A percentile compares a stretch with the other conserved stretches of the same genome.
Conservation (phyloP, 176 grass and related monocot species). For the Calamus simplicifolius region DNA sequence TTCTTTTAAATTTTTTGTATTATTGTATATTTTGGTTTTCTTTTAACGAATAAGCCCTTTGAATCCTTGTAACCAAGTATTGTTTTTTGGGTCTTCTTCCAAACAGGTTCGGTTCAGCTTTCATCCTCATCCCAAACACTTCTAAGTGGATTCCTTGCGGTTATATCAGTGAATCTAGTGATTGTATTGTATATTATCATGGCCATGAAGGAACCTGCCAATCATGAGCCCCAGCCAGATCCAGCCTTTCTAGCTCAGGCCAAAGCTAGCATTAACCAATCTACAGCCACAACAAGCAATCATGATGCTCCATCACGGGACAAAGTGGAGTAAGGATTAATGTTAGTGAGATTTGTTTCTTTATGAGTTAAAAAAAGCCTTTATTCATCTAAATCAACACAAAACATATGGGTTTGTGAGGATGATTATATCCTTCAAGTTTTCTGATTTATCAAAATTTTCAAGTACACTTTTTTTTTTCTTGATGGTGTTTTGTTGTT, state of each 20-base stretch:
- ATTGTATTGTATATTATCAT: conserved; percentile 79
- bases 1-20: background rate
- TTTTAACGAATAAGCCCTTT: too few relatives aligned
- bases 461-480: too few relatives aligned
- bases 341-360: background rate
- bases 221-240: conserved; percentile 65
- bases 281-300: conserved; percentile 27
- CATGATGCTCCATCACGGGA: conserved; percentile 41
- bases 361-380: too few relatives aligned
- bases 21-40: too few relatives aligned
- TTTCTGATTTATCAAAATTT: too few relatives aligned
- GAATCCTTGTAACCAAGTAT: too few relatives aligned
- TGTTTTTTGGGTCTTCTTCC: background rate
- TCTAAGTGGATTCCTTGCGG: conserved; percentile 71
- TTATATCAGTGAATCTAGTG: conserved; percentile 78
- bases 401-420: too few relatives aligned
- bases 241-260: conserved; percentile 71
- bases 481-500: too few relatives aligned
- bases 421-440: too few relatives aligned
- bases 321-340: conserved; percentile 58
- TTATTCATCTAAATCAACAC: too few relatives aligned
- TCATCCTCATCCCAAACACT: conserved; percentile 63
- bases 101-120: conserved; percentile 44
- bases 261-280: conserved; percentile 67
- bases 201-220: conserved; percentile 64